phyloP scores from a whole-genome alignment of 2,329 filamentous ascomycete genomes.

The Paraphaeosphaeria minitans region DNA sequence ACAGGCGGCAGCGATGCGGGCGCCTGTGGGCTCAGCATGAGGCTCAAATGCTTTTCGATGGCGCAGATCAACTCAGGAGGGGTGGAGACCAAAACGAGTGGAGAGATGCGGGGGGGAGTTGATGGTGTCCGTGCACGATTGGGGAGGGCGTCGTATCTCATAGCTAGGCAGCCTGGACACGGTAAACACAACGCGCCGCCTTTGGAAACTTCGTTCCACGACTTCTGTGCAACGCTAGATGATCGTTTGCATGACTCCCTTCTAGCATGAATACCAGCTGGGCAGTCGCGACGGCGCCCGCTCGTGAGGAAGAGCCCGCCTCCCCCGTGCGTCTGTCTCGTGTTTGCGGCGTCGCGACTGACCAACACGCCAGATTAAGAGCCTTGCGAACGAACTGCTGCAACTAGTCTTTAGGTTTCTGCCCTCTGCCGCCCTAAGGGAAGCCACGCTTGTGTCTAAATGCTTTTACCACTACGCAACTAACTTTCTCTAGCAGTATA shows the following conservation, averaged over 20 bases:
- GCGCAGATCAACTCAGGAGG: neutral
- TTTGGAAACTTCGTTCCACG: neutral
- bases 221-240: neutral
- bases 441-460: slow-evolving; percentile 41
- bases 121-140: neutral
- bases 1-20: slow-evolving; percentile 2
- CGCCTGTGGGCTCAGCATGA: neutral
- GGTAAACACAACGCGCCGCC: neutral
- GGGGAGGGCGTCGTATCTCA: neutral
- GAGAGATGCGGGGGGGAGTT: slow-evolving; percentile 3
- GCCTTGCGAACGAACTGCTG: slow-evolving; percentile 51
- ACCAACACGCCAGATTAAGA: slow-evolving; percentile 27
- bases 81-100: neutral
- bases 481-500: slow-evolving; percentile 48
- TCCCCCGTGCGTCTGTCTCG: neutral
- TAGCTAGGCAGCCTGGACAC: neutral
- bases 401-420: slow-evolving; percentile 47
- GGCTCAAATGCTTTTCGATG: too few species aligned
- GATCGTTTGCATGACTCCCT: neutral
- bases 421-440: slow-evolving; percentile 33
- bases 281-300: neutral
- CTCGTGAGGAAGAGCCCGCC: neutral
- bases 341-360: slow-evolving; percentile 7
- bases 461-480: slow-evolving; percentile 44
- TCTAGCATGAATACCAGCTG: slow-evolving; percentile 1